Base-by-base conservation (phyloP, 805 yeast species). In the Cyberlindnera euphorbiae region DNA sequence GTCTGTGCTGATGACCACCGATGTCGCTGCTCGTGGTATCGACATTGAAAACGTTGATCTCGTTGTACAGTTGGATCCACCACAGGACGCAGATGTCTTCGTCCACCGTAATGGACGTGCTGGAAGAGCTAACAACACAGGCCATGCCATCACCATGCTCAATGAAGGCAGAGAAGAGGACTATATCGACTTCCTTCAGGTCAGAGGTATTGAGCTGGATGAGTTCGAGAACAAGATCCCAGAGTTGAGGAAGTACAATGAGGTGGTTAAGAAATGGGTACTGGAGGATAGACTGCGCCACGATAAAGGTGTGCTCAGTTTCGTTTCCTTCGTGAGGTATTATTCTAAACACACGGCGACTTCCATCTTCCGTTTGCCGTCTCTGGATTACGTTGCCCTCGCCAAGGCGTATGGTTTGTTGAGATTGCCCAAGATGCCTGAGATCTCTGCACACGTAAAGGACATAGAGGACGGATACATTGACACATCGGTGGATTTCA, bases 1-100 rank as follows among this genome's bases (percentile, higher is more conserved):
- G 45, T 67, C 79, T 8, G 75, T 90, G 0, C 60, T 93, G 17
- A 64, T 93, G 60, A 88, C 98, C 2, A 93, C 98, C 0, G 98
- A 93, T 67, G 96, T 93, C n/a, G 97, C 98, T 1, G 96, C 97
- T 0, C 72, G 98, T 55, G 98, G 98, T 28, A 75, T 93, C 16
- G 98, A 93, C 64, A 81, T 93, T 19, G 95, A 96, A 1, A 93
- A 89, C 36, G 97, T 93, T 8, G 97, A 93, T 53, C 62, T 89
- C 17, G 97, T 90, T 4, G 64, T 93, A n/a, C 98, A 93, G 56
- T 49, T 90, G 17, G 97, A 93, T 46, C 95, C 97, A 2, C 98
- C 98, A 1, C 78, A 87, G 0, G 96, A 89, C 47, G 86, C 97
- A 0, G 94, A 83, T 53, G 76, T 87, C 55, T 93, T 90, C 53